These are phyloP conservation scores for Petasospora rhodanensis DNA, from an alignment of 1,139 yeast genomes.

Conservation along the genomic window DNA sequence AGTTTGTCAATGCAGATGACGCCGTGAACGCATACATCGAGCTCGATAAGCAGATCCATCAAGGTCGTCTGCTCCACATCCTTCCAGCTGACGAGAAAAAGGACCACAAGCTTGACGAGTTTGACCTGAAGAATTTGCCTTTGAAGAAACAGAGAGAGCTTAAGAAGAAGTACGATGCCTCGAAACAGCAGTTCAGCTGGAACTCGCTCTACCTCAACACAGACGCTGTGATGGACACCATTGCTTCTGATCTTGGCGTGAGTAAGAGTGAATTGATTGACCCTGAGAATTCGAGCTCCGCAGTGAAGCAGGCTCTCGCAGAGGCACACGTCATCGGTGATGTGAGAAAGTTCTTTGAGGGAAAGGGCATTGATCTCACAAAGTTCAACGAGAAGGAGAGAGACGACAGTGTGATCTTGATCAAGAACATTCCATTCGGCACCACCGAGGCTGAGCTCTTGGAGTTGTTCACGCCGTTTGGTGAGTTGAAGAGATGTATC, in stretches of 20 bases:
- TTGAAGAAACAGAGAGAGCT: conserved; percentile 85
- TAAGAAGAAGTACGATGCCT: conserved; percentile 77
- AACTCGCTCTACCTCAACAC: conserved; percentile 85
- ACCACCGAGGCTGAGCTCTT: conserved; percentile 77
- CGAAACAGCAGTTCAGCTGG: conserved; percentile 89
- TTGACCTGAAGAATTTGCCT: conserved; percentile 85
- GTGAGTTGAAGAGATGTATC: conserved; percentile 71
- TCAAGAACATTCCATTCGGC: conserved; percentile 87
- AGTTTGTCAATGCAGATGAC: conserved; percentile 58
- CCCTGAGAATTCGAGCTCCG: conserved; percentile 81
- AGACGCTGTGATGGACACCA: conserved; percentile 89
- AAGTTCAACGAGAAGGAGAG: conserved; percentile 65
- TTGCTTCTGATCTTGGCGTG: conserved; percentile 80
- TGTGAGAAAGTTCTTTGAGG: conserved; percentile 81
- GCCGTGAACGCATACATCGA: conserved; percentile 72
- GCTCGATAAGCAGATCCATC: conserved; percentile 86
- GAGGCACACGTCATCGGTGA: conserved; percentile 95
- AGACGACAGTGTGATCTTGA: conserved; percentile 76
- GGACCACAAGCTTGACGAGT: conserved; percentile 77
- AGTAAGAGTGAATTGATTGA: conserved; percentile 79
- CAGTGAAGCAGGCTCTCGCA: conserved; percentile 96
- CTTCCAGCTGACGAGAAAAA: conserved; percentile 82
- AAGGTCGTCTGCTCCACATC: conserved; percentile 89
- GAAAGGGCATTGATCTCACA: conserved; percentile 77
- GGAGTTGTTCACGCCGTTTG: conserved; percentile 74